Base-by-base conservation (phyloP, 129 eudicot genomes). In the Mikania micrantha region DNA sequence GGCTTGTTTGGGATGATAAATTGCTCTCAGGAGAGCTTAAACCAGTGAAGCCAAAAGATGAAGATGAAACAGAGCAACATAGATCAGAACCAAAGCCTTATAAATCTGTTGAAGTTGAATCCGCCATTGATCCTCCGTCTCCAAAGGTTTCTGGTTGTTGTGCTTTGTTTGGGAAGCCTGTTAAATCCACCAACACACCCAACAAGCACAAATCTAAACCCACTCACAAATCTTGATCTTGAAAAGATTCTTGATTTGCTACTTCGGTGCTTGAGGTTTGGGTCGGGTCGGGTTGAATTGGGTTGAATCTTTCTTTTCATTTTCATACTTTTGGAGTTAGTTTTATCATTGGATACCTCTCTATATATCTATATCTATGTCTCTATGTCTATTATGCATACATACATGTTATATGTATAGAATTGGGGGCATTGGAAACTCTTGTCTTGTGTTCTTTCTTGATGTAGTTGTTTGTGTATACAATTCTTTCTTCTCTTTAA, bases 1-100 rank as follows among this genome's bases (percentile, higher is more conserved):
- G 95, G 47, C 72, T 85, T 65, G 87, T 88, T 9, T 88, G 95
- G 95, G 95, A 88, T 80, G 95, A 88, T 70, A 88, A 85, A 60
- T n/a, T 79, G 10, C 69, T 87, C 24, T 84, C 90, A 6, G 95
- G 88, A 0, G 95, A 87, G 36, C 59, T 84, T 38, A 84, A 81
- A 35, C 81, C 76, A 11, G 39, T 68, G 42, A 78, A 70, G 34
- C 68, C 83, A 27, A 78, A 71, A 49, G 87, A 79, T 19, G 85
- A 78, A 1, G 73, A 68, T 48, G 73, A 79, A 44, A 67, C 67
- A 59, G 72, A 75, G 4, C 50, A 35, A 22, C 77, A 72, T 47
- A 67, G 24, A 47, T 5, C 60, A 42, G 78, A 74, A 56, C 72
- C 82, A 29, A 82, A 19, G 34, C 74, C 82, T 1, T 83, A 86